Conservation (phyloP, 768 basidiomycete genomes). For the Leccinellum rugosiceps region DNA sequence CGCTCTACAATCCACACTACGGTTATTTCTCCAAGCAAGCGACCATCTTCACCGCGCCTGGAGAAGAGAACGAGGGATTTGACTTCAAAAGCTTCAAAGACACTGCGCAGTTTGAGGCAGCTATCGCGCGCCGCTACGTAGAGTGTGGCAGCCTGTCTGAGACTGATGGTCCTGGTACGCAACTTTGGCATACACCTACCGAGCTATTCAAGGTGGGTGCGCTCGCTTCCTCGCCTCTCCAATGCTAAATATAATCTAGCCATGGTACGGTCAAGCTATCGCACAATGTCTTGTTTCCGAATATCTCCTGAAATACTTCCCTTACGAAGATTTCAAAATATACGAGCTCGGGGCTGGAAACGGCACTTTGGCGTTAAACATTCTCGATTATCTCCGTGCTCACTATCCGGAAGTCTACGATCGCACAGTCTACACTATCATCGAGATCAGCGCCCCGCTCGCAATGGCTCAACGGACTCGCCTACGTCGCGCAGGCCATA, state of each 20-base stretch:
- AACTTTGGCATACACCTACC: slow-evolving; percentile 98
- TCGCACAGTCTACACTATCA: slow-evolving; percentile 87
- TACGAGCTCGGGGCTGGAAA: slow-evolving; percentile 99
- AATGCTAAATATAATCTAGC: slow-evolving; percentile 46
- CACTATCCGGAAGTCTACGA: slow-evolving; percentile 91
- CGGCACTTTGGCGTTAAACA: slow-evolving; percentile 87
- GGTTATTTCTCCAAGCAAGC: slow-evolving; percentile 96
- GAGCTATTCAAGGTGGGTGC: slow-evolving; percentile 86
- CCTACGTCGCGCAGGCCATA: slow-evolving; percentile 43
- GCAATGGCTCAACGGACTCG: slow-evolving; percentile 67
- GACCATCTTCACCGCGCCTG: slow-evolving; percentile 73
- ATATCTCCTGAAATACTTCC: slow-evolving; percentile 93
- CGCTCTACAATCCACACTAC: slow-evolving; percentile 94
- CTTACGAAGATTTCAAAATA: slow-evolving; percentile 92
- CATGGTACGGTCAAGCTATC: slow-evolving; percentile 90
- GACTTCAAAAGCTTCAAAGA: slow-evolving; percentile 68
- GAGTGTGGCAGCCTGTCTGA: slow-evolving; percentile 59
- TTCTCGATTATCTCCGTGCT: slow-evolving; percentile 75
- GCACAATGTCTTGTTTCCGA: slow-evolving; percentile 86
- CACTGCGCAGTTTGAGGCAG: slow-evolving; percentile 73
- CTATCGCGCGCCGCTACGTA: slow-evolving; percentile 74
- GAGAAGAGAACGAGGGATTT: slow-evolving; percentile 44
- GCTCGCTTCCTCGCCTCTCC: background rate
- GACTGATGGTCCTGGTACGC: slow-evolving; percentile 69
- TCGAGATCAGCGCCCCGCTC: slow-evolving; percentile 87